phyloP scores from a whole-genome alignment of 257 asterid species.

The Hygrophila difformis region DNA sequence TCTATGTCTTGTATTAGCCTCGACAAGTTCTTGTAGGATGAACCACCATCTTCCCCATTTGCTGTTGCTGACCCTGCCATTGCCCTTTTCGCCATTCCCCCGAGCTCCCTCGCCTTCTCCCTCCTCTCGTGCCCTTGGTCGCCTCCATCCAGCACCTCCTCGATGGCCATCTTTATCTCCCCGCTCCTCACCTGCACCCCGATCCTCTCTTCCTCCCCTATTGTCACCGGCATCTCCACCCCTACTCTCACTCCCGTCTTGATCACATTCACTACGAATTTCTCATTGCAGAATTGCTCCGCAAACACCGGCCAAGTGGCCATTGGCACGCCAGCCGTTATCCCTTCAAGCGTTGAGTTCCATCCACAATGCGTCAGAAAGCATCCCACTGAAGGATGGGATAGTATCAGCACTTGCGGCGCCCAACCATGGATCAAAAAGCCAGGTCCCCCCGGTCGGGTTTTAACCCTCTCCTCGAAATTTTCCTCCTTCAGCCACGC shows the following conservation, averaged over 20 bases:
- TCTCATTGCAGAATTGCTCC: conserved; percentile 60
- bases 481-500: conserved; percentile 36
- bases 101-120: conserved; percentile 27
- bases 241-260: conserved; percentile 43
- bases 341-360: conserved; percentile 57
- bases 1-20: conserved; percentile 26
- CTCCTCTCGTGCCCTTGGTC: conserved; percentile 34
- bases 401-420: conserved; percentile 43
- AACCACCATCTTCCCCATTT: conserved; percentile 36
- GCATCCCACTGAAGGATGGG: conserved; percentile 42
- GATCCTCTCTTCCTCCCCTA: conserved; percentile 29
- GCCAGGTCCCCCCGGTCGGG: too few species aligned
- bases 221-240: conserved; percentile 20
- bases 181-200: conserved; percentile 28
- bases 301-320: conserved; percentile 50
- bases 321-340: conserved; percentile 40
- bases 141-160: conserved; percentile 25
- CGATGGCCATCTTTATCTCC: conserved; percentile 13
- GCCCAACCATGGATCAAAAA: conserved; percentile 48
- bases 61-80: too few species aligned
- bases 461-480: conserved; percentile 30
- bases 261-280: conserved; percentile 31
- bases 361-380: conserved; percentile 66
- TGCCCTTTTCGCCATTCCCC: conserved; percentile 30
- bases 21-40: conserved; percentile 23